Conservation (phyloP, 495 filamentous ascomycete species). For the Trypethelium eluteriae region DNA sequence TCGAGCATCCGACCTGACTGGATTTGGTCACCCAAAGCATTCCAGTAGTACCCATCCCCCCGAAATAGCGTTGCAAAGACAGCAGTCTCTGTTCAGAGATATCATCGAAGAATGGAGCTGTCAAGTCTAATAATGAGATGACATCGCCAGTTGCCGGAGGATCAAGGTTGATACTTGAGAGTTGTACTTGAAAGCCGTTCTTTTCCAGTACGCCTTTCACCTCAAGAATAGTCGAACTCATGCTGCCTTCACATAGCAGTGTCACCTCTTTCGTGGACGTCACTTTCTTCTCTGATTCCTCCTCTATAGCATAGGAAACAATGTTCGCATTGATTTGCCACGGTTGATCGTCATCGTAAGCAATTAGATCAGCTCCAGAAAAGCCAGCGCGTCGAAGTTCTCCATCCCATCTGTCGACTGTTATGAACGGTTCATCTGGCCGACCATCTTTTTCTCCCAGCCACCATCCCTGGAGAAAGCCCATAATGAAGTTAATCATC, state of each 20-base stretch:
- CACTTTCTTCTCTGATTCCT: neutral
- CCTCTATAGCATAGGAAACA: neutral
- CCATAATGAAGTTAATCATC: constrained; percentile 10
- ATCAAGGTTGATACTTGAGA: constrained; percentile 24
- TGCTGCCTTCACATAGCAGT: constrained; percentile 16
- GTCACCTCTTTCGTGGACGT: constrained; percentile 1
- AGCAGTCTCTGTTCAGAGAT: constrained; percentile 19
- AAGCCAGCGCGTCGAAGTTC: constrained; percentile 24
- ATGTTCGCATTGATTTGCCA: neutral
- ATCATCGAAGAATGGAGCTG: constrained; percentile 30
- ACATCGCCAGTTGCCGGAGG: constrained; percentile 28
- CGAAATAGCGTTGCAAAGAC: constrained; percentile 5
- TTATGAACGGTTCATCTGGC: constrained; percentile 5
- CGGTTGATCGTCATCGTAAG: constrained; percentile 4
- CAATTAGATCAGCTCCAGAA: constrained; percentile 22
- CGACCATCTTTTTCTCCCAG: constrained; percentile 4
- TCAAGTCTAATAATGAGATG: constrained; percentile 35
- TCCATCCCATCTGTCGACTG: constrained; percentile 22
- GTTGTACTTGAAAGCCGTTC: constrained; percentile 23
- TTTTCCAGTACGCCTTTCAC: constrained; percentile 15
- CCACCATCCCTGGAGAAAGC: constrained; percentile 15
- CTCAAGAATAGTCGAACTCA: constrained; percentile 15
- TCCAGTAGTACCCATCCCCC: neutral
- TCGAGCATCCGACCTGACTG: constrained; percentile 32
- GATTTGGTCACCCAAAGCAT: constrained; percentile 41